These are phyloP conservation scores for Zymoseptoria pseudotritici DNA, from an alignment of 2,329 filamentous ascomycete genomes.

Conservation along the genomic window DNA sequence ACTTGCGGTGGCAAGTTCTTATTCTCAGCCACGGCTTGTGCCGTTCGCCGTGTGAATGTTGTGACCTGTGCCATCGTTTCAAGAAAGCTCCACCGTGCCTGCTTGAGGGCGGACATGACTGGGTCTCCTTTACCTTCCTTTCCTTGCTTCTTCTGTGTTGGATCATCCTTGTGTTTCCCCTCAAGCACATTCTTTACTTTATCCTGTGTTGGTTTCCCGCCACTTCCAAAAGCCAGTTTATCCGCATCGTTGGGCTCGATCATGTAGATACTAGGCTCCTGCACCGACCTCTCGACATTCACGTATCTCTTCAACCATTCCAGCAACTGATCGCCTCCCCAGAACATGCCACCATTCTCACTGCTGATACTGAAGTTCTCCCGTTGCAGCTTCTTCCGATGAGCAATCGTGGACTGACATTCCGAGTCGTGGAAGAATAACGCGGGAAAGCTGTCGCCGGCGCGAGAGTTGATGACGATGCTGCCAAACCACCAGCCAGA, in stretches of 20 bases:
- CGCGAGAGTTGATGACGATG: constrained; percentile 81
- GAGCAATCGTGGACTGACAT: constrained; percentile 88
- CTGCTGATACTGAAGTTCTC: constrained; percentile 65
- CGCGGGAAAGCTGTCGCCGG: constrained; percentile 88
- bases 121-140: constrained; percentile 66
- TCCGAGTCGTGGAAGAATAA: constrained; percentile 97
- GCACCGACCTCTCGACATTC: constrained; percentile 70
- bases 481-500: constrained; percentile 98
- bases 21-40: constrained; percentile 86
- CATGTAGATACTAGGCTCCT: constrained; percentile 85
- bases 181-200: constrained; percentile 38
- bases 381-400: constrained; percentile 76
- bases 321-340: constrained; percentile 93
- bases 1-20: constrained; percentile 86
- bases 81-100: constrained; percentile 91
- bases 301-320: constrained; percentile 85
- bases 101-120: constrained; percentile 85
- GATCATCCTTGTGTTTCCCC: constrained; percentile 30
- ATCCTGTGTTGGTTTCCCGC: constrained; percentile 44
- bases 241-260: constrained; percentile 84
- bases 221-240: constrained; percentile 65
- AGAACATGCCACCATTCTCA: constrained; percentile 73
- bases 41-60: constrained; percentile 85
- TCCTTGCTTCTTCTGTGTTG: constrained; percentile 22
- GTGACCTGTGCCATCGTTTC: constrained; percentile 97